Base-by-base conservation (phyloP, 805 yeast species). In the Blastobotrys muscicola region DNA sequence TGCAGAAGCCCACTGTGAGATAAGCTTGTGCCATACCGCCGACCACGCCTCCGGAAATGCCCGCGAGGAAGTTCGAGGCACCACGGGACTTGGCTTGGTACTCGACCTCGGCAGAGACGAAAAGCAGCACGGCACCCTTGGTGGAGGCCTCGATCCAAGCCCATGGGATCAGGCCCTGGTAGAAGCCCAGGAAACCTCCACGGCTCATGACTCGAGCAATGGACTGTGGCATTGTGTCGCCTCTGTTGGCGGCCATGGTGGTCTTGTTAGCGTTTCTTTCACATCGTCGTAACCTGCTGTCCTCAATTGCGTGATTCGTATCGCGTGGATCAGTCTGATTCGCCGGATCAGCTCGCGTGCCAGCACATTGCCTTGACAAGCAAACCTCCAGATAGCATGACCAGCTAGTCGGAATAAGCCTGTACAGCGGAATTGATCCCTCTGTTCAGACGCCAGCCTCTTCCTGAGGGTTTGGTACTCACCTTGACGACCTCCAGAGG, bases 81-180 rank as follows among this genome's bases (percentile, higher is more conserved):
- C 94, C 94, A 14, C 81, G 47, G 37, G 52, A 47, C 57, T 72
- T 79, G 55, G 80, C 77, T 39, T 74, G 75, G 64, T 85, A 85
- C 66, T 92, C 97, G 42, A 87, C 84, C 61, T 92, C 97, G 38
- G 94, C 79, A 38, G 95, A 82, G 30, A 87, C 96, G 57, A 92
- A 92, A 53, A 92, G 71, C 45, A 92, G 71, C 6, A 89, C 95
- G 4, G 97, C 97, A 62, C 98, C 98, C 65, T 92, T 92, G 32
- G 98, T 92, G n/a, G 95, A 84, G 8, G 96, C 98, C 66, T 90
- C 98, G 54, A 92, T 84, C 97, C 97, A 89, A 5, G 97, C 98
- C 98, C 98, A 92, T 38, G 98, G 98, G 51, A 90, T 89, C 60
- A 92, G 72, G 29, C 98, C 98, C 65, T 92, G 98, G 67, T 89